Evolutionary conservation across 805 yeast genomes (phyloP), one percentile per base, ranked within the genome.

Genomic region (Candida fluviatilis): DNA sequence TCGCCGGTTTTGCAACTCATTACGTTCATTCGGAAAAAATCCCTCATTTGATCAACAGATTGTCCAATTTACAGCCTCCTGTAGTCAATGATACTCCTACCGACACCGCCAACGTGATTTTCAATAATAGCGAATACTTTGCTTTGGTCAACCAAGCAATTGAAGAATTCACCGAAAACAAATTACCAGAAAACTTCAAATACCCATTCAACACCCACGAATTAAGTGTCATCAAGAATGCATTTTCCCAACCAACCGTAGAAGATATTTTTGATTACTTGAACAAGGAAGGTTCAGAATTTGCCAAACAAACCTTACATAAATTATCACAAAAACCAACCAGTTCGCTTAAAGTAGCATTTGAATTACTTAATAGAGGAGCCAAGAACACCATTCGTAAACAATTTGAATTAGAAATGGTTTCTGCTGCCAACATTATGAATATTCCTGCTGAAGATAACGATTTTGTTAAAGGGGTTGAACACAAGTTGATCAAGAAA

Each of bases 1-100:
- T 82, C 47, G 73, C 83, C 6, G 98, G 98, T 23, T 74, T 84
- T 47, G 95, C 96, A 29, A 88, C 98, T 11, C 99, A 93, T 58
- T 93, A 80, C 55, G 82, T 91, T 19, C 81, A 87, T 13, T 69
- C 82, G 24, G 76, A 71, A 42, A 76, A 82, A 47, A 56, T 89
- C 35, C 72, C 71, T 1, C 80, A 76, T 18, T 71, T 91, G 49
- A 73, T 76, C 45, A 70, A 69, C 36, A 77, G 95, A 46, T 71
- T 91, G 43, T 71, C 84, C 6, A 80, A 75, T 50, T 66, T 87
- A 43, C 77, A 75, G 41, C 66, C 71, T 14, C 69, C 72, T 3
- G 50, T 55, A 19, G 46, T 55, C 37, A 57, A 62, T 40, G 63
- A 60, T 32, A 51, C 54, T 25, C 54, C 53, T 26, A 50, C 62